Base-by-base conservation (phyloP, 305 asterid genomes). In the Andrographis paniculata region DNA sequence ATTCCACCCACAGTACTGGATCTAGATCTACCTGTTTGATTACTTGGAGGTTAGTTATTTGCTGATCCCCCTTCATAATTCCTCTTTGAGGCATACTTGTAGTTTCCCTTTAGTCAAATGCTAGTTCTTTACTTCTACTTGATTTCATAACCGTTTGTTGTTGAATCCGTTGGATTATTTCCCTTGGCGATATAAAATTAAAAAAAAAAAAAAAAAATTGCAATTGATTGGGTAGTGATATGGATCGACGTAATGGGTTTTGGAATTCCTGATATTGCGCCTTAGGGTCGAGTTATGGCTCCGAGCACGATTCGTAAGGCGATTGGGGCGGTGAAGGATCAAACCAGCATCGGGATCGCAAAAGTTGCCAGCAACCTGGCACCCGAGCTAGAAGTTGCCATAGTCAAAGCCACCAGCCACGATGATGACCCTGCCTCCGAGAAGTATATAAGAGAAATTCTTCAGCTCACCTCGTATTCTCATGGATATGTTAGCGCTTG, bases 301-400 rank as follows among this genome's bases (percentile, higher is more conserved):
- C 94, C 94, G 20, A 85, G 44, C 54, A 85, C 96, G 19, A 74
- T 89, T n/a, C 72, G 94, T 14, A 89, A 89, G 80, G 98, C 98
- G 48, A 85, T 89, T 52, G 98, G 96, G 33, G 94, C 95, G 4
- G 94, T 89, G 50, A 91, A 91, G 77, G 98, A 91, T 55, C 98
- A 91, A 45, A 83, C 98, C 1, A 91, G 92, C 70, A 91, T 91
- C 20, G 88, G 98, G 31, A 67, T 91, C 22, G 96, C 96, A 0
- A 91, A 86, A 64, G 98, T 86, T 1, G 74, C 94, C 0, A 71
- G 94, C 71, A 91, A 91, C 66, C 38, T 77, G 73, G 94, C 98
- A n/a, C 95, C 98, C 17, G 96, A 86, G 67, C 80, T 89, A 27
- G 88, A 89, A 66, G 94, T 89, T 5, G 94, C 87, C 49, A 67